Conservation (phyloP, 2,329 filamentous ascomycete species). For the Tolypocladium nubicola region DNA sequence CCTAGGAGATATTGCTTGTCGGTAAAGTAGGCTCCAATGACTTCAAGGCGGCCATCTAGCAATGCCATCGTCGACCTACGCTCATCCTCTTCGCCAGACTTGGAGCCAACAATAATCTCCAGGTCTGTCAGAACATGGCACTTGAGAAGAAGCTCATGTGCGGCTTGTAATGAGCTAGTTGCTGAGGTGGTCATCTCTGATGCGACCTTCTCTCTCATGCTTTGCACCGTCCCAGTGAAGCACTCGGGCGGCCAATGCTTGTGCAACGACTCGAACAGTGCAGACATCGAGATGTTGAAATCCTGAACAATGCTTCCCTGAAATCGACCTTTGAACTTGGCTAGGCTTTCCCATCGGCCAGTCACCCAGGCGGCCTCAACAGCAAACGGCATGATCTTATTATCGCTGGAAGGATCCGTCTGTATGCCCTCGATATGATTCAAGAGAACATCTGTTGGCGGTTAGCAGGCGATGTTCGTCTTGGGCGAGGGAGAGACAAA, state of each 20-base stretch:
- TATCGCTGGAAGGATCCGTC: slow-evolving; percentile 36
- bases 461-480: slow-evolving; percentile 7
- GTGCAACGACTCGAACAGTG: slow-evolving; percentile 47
- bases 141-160: slow-evolving; percentile 75
- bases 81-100: slow-evolving; percentile 29
- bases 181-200: slow-evolving; percentile 64
- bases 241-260: slow-evolving; percentile 34
- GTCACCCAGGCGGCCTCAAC: slow-evolving; percentile 90
- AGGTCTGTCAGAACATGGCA: slow-evolving; percentile 83
- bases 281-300: slow-evolving; percentile 74
- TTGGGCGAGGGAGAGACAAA: slow-evolving; percentile 26
- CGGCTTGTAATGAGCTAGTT: slow-evolving; percentile 72
- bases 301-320: slow-evolving; percentile 41
- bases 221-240: slow-evolving; percentile 48
- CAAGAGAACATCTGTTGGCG: slow-evolving; percentile 60
- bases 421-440: slow-evolving; percentile 77
- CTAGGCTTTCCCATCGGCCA: slow-evolving; percentile 66
- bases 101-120: slow-evolving; percentile 56
- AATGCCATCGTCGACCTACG: slow-evolving; percentile 20
- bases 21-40: slow-evolving; percentile 77
- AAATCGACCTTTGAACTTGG: slow-evolving; percentile 51
- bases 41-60: slow-evolving; percentile 69
- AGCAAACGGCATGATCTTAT: slow-evolving; percentile 68
- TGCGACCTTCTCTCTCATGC: slow-evolving; percentile 60
- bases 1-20: slow-evolving; percentile 93